Base-by-base conservation (phyloP, 2,329 filamentous ascomycete genomes). In the Diaporthe sp. region DNA sequence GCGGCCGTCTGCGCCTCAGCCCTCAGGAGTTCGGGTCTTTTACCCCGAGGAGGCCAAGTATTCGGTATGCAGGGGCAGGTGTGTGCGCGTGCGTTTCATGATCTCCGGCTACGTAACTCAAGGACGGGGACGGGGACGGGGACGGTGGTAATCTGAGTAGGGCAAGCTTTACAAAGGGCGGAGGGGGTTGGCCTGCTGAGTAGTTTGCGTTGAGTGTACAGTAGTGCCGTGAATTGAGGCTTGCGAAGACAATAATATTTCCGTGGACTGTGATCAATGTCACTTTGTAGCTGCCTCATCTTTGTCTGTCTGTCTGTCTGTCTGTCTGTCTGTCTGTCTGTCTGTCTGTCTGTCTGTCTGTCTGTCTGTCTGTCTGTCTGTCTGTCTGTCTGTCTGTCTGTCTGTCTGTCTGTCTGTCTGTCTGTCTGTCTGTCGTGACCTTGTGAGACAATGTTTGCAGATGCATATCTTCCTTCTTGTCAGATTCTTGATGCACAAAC, bases 1-100 rank as follows among this genome's bases (percentile, higher is more conserved):
- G 61, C 61, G 63, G 63, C 32, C 32, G 4, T 51, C 30, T 66
- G 63, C 63, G 22, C 63, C 63, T 39, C 32, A 25, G 63, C 63
- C 30, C 30, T 35, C 30, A 15, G 44, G 27, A 19, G 30, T 37
- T 37, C 25, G 19, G 5, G 2, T 15, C 32, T 32, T 32, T 25
- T 1, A 12, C 27, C 42, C 30, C 30, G 22, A 37, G 42, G 44
- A 63, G 30, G 22, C 39, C 44, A 66, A 47, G n/a, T 39, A 27
- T 35, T 51, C n/a, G 22, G 63, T 66, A 51, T 37, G 30, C 44
- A 37, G 50, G 8, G 22, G n/a, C 15, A 27, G 2, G 22, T 50
- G 44, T 25, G 22, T 50, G 44, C 25, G 44, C 25, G 44, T 66
- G 42, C 27, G 42, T 51, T 37, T 66, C 63, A 37, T 13, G 7